Base-by-base conservation (phyloP, 2,329 filamentous ascomycete species). In the Penicillium sp. region DNA sequence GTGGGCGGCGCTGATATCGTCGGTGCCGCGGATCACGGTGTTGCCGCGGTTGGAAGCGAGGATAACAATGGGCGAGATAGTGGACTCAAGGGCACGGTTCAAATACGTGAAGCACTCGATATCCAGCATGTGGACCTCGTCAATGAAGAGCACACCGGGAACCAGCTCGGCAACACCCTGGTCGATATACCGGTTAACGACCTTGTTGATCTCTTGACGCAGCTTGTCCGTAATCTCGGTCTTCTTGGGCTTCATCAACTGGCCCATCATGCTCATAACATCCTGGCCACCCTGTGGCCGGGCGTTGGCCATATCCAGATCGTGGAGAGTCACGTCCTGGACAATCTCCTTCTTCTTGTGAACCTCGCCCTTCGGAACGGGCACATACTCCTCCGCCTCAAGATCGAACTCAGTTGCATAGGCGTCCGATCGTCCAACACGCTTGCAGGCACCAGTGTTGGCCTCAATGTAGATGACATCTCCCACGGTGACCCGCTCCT, bases 271-370 rank as follows among this genome's bases (percentile, higher is more conserved):
- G 77, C 91, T 96, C 91, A 98, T 97, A 59, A 98, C 95, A 71
- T 98, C 93, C 78, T 98, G 93, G 39, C 93, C 93, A 46, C 93
- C 93, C 76, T 97, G 90, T 4, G 93, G 93, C 64, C 92, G 80
- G 12, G 93, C 88, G 66, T 98, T 98, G 57, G 93, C 93, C 55
- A 97, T 87, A 66, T 98, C 93, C 49, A 98, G 78, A 67, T 98
- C 93, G 72, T 98, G 93, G 57, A 98, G 80, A 40, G 93, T 96
- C 55, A 98, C 93, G 66, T 98, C 93, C 71, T 98, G 93, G 31
- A 98, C 93, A 61, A 98, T 95, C 75, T 98, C 93, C 79, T 98
- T 98, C 83, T 96, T 97, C 82, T 98, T 98, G 78, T 97, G 93
- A 46, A 98, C 93, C 66, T 98, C 93, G 50, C 93, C 93, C 78